Percentiles rank a stretch among this genome's conserved stretches.
phyloP scores from a whole-genome alignment of 352 stramenopile genomes.

The Phytophthora syringae region DNA sequence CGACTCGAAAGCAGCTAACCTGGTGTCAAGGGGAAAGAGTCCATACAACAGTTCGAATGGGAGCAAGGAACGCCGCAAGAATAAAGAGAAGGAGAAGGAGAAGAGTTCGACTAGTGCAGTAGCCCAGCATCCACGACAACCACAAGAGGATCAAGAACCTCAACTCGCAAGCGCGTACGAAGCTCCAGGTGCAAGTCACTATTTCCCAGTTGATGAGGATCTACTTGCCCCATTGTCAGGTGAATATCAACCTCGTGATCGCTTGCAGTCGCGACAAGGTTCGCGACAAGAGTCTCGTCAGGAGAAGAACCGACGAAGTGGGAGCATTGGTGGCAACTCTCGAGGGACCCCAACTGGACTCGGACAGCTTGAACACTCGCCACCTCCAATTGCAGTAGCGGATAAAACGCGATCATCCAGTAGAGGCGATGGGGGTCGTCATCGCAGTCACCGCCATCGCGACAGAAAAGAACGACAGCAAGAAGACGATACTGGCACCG shows the following conservation, averaged over 20 bases:
- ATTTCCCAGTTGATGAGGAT: constrained; percentile 38
- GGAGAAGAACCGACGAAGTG: constrained; percentile 23
- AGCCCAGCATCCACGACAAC: constrained; percentile 11
- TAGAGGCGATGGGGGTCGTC: constrained; percentile 34
- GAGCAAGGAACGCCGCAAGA: constrained; percentile 46
- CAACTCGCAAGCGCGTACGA: constrained; percentile 34
- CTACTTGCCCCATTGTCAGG: constrained; percentile 45
- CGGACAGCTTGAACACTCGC: constrained; percentile 52
- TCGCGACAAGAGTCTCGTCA: constrained; percentile 63
- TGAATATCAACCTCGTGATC: constrained; percentile 76
- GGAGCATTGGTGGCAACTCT: constrained; percentile 9
- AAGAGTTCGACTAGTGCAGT: constrained; percentile 16
- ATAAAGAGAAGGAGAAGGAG: constrained; percentile 37
- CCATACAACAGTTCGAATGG: constrained; percentile 38
- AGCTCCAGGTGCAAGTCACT: constrained; percentile 26
- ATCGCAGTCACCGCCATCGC: constrained; percentile 36
- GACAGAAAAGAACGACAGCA: constrained; percentile 35
- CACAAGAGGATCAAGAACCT: constrained; percentile 31
- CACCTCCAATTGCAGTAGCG: constrained; percentile 2
- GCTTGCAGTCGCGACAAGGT: constrained; percentile 78
- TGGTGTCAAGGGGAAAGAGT: constrained; percentile 28
- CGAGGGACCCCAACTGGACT: constrained; percentile 30
- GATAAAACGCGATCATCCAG: constrained; percentile 28
- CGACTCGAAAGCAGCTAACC: constrained; percentile 13
- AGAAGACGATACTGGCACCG: constrained; percentile 31